Conservation (phyloP, 371 early-diverging fungal species). For the Syncephalastrum contaminatum region DNA sequence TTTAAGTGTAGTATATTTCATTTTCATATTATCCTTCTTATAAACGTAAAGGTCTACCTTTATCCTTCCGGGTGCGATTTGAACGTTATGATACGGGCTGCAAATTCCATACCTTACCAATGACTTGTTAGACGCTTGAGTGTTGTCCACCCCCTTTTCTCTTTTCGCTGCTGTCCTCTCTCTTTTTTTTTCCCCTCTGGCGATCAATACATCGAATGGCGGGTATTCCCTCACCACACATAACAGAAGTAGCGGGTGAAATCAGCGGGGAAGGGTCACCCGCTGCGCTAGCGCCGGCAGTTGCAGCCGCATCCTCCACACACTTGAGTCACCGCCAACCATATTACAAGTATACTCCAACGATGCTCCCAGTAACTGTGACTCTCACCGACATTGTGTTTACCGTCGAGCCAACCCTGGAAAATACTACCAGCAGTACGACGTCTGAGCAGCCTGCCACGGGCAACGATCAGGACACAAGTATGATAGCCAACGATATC, state of each 20-base stretch:
- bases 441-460: no score
- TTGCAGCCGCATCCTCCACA: no score
- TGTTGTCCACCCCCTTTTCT: slow-evolving; percentile 1
- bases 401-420: slow-evolving; percentile 5
- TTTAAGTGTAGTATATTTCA: slow-evolving; percentile 1
- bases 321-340: no score
- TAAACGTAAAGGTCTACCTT: no score
- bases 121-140: slow-evolving; percentile 9
- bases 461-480: neutral
- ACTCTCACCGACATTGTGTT: slow-evolving; percentile 10
- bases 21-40: no score
- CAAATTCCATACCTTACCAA: slow-evolving; percentile 5
- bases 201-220: no score
- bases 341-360: no score
- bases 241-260: no score
- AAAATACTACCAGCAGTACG: neutral
- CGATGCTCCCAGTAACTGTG: slow-evolving; percentile 9
- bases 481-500: neutral
- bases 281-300: no score
- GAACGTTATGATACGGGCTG: neutral
- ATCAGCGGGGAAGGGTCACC: no score
- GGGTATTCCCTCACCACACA: no score
- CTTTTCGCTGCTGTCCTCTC: slow-evolving; percentile 6
- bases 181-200: slow-evolving; percentile 4
- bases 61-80: no score